Evolutionary conservation across 768 basidiomycete species (phyloP).

Genomic region (Lactarius akahatsu): DNA sequence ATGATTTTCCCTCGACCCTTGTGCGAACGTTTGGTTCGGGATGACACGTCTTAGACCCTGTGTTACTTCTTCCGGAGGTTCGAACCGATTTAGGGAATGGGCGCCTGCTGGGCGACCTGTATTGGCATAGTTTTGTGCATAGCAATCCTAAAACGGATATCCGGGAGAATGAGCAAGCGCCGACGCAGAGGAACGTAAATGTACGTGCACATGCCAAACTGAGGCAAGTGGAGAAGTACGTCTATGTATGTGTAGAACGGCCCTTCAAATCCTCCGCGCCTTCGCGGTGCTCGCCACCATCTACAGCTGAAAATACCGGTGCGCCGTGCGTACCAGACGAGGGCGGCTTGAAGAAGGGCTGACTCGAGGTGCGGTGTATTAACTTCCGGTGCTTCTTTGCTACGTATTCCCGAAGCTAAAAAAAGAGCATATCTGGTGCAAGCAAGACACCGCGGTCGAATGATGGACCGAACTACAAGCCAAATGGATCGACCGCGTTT

Average conservation of each 20-base stretch:
- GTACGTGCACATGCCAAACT: conserved; percentile 1
- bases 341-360: not conserved
- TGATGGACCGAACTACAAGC: not conserved
- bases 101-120: not conserved
- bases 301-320: conserved; percentile 14
- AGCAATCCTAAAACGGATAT: conserved; percentile 6
- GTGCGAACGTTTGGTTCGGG: conserved; percentile 1
- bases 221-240: not conserved
- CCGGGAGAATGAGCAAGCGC: conserved; percentile 1
- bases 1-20: not conserved
- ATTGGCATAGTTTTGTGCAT: not conserved
- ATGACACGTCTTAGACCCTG: not conserved
- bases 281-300: not conserved
- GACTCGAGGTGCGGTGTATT: not conserved
- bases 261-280: not conserved
- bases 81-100: conserved; percentile 12
- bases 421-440: not conserved
- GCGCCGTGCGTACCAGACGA: not conserved
- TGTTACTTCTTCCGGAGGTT: conserved; percentile 18
- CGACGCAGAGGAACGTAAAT: not conserved
- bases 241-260: not conserved
- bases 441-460: not conserved
- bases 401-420: not conserved
- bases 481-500: conserved; percentile 7
- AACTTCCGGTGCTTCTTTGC: conserved; percentile 1